These are phyloP conservation scores for Ceratocystis alfenasii DNA, from an alignment of 2,329 filamentous ascomycete species.

Conservation along the genomic window DNA sequence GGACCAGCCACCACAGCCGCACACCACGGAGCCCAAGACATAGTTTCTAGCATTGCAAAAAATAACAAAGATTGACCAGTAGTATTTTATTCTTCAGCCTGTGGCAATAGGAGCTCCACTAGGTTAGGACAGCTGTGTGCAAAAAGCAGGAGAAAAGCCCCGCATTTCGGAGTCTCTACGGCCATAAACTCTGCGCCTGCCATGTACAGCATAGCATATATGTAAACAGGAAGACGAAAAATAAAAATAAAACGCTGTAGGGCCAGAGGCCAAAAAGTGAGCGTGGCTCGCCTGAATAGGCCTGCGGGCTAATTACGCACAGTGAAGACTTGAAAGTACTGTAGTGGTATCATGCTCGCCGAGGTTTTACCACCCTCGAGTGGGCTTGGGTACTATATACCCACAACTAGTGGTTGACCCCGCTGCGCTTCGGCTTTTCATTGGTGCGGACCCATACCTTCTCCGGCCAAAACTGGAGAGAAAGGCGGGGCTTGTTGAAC, in stretches of 20 bases:
- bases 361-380: not conserved
- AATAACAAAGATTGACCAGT: not conserved
- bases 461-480: not conserved
- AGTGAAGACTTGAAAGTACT: not conserved
- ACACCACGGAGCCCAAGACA: slow-evolving; percentile 24
- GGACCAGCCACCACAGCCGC: slow-evolving; percentile 23
- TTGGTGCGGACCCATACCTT: not conserved
- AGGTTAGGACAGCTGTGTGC: too few relatives aligned
- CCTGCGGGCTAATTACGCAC: too few relatives aligned
- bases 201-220: not conserved
- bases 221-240: not conserved
- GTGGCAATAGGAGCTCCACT: too few relatives aligned
- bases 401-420: not conserved
- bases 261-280: too few relatives aligned
- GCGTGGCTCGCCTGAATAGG: too few relatives aligned
- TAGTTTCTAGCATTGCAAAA: slow-evolving; percentile 21
- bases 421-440: not conserved
- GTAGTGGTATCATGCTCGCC: not conserved
- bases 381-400: not conserved
- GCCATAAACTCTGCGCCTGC: not conserved
- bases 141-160: not conserved
- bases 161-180: not conserved
- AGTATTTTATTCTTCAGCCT: too few relatives aligned
- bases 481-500: not conserved
- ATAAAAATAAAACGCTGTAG: too few relatives aligned